These are phyloP conservation scores for Fusarium dimerum DNA, from an alignment of 2,329 filamentous ascomycete species.

Conservation along the genomic window DNA sequence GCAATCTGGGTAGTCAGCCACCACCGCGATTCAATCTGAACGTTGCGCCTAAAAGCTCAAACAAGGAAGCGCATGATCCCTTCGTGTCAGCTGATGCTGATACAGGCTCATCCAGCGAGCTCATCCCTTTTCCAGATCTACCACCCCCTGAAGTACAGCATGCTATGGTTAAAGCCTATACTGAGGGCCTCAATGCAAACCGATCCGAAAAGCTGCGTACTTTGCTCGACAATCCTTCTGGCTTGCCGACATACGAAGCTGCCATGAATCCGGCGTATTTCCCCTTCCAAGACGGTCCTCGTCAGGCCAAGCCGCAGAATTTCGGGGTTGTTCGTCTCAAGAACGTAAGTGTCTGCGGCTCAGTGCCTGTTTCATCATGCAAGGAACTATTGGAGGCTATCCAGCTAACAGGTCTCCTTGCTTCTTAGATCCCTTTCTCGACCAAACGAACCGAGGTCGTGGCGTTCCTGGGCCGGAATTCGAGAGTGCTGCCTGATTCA, in stretches of 20 bases:
- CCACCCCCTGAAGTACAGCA: constrained; percentile 12
- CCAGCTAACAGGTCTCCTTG: background rate
- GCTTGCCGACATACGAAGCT: constrained; percentile 35
- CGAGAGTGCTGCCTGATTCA: constrained; percentile 53
- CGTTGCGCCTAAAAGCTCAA: background rate
- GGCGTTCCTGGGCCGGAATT: constrained; percentile 60
- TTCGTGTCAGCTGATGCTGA: constrained; percentile 13
- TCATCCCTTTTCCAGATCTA: constrained; percentile 9
- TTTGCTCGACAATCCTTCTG: constrained; percentile 36
- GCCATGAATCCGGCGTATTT: constrained; percentile 44
- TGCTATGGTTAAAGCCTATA: constrained; percentile 11
- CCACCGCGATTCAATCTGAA: constrained; percentile 41
- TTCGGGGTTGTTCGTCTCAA: constrained; percentile 50
- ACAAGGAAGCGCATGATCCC: constrained; percentile 12
- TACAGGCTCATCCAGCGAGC: constrained; percentile 2
- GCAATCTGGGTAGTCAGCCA: constrained; percentile 28
- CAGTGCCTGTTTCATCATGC: too few species aligned
- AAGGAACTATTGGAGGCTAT: too few species aligned
- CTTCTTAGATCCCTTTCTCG: constrained; percentile 55
- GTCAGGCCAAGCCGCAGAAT: constrained; percentile 30
- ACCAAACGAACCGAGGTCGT: constrained; percentile 56
- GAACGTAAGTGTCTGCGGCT: constrained; percentile 44
- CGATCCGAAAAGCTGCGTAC: constrained; percentile 41
- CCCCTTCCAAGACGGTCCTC: constrained; percentile 47
- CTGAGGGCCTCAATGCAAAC: constrained; percentile 17